Conservation (phyloP, 805 yeast genomes). For the Nakazawaea anatomiae region DNA sequence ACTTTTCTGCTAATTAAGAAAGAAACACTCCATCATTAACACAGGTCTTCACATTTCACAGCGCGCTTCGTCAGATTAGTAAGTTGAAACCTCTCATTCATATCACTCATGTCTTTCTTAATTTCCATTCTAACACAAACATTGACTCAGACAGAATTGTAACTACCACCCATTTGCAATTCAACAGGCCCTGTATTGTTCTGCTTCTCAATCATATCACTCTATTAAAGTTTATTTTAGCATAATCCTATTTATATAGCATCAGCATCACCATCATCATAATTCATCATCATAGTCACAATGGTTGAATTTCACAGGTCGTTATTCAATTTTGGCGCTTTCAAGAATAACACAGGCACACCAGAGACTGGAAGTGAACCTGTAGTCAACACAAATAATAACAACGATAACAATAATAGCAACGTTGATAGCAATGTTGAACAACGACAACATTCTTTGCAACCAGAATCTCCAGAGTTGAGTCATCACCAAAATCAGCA, state of each 20-base stretch:
- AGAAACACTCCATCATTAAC: too few relatives aligned
- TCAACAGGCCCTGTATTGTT: too few relatives aligned
- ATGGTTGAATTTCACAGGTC: conserved; percentile 36
- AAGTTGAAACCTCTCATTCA: not conserved
- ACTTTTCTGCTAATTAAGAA: too few relatives aligned
- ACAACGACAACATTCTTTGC: conserved; percentile 12
- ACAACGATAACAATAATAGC: conserved; percentile 10
- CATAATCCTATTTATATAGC: not conserved
- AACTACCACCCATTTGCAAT: too few relatives aligned
- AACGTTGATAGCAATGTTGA: conserved; percentile 9
- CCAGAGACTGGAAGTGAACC: conserved; percentile 12
- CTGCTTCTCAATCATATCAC: too few relatives aligned
- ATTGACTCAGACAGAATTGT: too few relatives aligned
- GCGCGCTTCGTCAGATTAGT: not conserved
- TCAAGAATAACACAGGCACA: conserved; percentile 9
- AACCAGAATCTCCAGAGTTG: not conserved
- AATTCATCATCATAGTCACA: not conserved
- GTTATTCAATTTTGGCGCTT: conserved; percentile 29
- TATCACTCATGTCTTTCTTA: too few relatives aligned
- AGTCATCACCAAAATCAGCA: not conserved
- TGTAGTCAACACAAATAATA: conserved; percentile 3
- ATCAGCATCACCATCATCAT: not conserved
- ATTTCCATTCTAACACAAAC: too few relatives aligned
- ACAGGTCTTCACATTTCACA: too few relatives aligned
- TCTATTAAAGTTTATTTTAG: not conserved